Conservation (phyloP, 306 rosid genomes). For the Sicyos edulis region DNA sequence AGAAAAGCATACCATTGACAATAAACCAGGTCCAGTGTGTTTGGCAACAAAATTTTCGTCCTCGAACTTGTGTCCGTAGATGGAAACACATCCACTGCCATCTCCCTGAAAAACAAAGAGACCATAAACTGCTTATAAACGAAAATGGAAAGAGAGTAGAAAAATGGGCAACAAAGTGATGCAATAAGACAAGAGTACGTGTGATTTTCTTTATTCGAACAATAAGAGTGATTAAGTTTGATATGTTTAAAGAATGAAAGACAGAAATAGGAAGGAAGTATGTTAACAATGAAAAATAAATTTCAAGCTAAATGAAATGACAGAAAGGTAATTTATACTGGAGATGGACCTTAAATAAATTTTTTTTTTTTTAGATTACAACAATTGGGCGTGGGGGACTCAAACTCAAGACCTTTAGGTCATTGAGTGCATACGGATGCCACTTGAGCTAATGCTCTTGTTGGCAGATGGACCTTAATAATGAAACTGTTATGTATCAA, state of each 20-base stretch:
- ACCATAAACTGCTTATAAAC: slow-evolving; percentile 2
- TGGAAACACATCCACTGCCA: slow-evolving; percentile 95
- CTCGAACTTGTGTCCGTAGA: slow-evolving; percentile 80
- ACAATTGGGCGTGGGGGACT: no score
- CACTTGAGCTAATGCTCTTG: no score
- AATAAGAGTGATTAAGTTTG: neutral
- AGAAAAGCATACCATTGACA: slow-evolving; percentile 63
- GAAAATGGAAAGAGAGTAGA: neutral
- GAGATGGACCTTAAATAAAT: no score
- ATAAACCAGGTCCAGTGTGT: slow-evolving; percentile 95
- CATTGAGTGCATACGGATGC: no score
- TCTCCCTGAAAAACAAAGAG: slow-evolving; percentile 63
- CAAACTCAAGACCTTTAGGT: no score
- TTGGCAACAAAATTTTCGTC: slow-evolving; percentile 88
- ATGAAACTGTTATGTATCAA: neutral
- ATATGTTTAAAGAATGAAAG: neutral
- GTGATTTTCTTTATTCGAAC: neutral
- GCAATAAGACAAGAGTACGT: neutral
- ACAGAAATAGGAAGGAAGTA: neutral
- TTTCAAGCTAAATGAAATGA: neutral
- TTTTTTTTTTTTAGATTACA: no score
- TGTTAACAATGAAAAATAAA: neutral
- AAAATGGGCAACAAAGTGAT: neutral
- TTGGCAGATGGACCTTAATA: no score
- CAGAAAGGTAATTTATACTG: neutral